Percentiles rank a stretch among this genome's conserved stretches.
These are phyloP conservation scores for Colletotrichum sp. DNA, from an alignment of 2,329 filamentous ascomycete species.

Conservation along the genomic window DNA sequence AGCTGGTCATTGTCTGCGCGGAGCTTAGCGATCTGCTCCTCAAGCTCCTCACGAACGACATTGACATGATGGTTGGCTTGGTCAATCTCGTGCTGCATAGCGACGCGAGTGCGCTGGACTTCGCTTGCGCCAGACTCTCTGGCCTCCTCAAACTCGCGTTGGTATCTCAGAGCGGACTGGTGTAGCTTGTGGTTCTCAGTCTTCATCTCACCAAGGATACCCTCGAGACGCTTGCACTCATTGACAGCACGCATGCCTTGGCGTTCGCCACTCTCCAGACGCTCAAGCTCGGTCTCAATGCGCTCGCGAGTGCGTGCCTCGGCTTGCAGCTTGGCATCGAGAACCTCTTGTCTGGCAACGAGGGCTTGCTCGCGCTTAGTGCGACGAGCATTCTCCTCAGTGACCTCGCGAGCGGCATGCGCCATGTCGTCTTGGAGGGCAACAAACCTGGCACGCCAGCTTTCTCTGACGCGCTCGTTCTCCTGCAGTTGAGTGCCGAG, in stretches of 20 bases:
- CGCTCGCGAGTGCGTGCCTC: slow-evolving; percentile 74
- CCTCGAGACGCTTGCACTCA: slow-evolving; percentile 66
- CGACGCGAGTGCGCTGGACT: slow-evolving; percentile 78
- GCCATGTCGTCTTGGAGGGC: slow-evolving; percentile 88
- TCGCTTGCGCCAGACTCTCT: slow-evolving; percentile 81
- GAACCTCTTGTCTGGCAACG: slow-evolving; percentile 78
- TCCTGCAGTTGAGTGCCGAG: slow-evolving; percentile 83
- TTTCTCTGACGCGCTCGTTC: slow-evolving; percentile 82
- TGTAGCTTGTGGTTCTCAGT: slow-evolving; percentile 77
- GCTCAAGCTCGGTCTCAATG: slow-evolving; percentile 69
- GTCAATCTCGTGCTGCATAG: slow-evolving; percentile 83
- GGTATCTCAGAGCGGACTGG: slow-evolving; percentile 69
- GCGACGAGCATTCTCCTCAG: slow-evolving; percentile 81
- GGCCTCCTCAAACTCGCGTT: slow-evolving; percentile 85
- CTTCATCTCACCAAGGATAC: slow-evolving; percentile 59
- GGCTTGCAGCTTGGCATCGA: slow-evolving; percentile 78
- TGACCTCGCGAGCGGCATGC: slow-evolving; percentile 77
- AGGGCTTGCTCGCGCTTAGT: slow-evolving; percentile 81
- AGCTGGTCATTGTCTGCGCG: slow-evolving; percentile 79
- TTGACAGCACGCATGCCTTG: slow-evolving; percentile 68
- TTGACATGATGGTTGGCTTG: slow-evolving; percentile 86
- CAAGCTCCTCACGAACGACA: slow-evolving; percentile 79
- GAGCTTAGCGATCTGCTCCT: slow-evolving; percentile 76
- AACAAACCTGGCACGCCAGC: slow-evolving; percentile 83
- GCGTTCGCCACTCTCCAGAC: slow-evolving; percentile 68